These are phyloP conservation scores for Apophysomyces elegans DNA, from an alignment of 371 early-diverging fungal species.

Conservation along the genomic window DNA sequence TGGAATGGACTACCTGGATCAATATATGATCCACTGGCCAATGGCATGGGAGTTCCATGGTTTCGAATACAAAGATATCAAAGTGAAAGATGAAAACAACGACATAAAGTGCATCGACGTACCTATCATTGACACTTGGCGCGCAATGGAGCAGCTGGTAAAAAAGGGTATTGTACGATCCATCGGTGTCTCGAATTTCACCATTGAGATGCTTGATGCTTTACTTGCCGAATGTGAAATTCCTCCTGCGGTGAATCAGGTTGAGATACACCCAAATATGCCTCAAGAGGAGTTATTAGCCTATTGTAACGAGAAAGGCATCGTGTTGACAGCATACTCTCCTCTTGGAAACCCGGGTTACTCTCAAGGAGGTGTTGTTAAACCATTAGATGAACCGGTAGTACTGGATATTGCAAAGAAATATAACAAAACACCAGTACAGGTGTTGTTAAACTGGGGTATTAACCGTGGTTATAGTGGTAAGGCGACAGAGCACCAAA, in stretches of 20 bases:
- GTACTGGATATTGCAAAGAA: constrained; percentile 66
- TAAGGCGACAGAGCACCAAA: background rate
- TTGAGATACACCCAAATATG: constrained; percentile 61
- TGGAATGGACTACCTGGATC: constrained; percentile 83
- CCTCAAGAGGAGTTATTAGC: constrained; percentile 49
- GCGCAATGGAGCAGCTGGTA: constrained; percentile 73
- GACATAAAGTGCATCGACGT: constrained; percentile 44
- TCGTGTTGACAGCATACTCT: constrained; percentile 49
- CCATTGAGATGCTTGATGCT: constrained; percentile 69
- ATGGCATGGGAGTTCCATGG: constrained; percentile 41
- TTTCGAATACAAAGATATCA: constrained; percentile 31
- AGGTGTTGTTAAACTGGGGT: constrained; percentile 80
- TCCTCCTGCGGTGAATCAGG: constrained; percentile 84
- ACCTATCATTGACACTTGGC: constrained; percentile 71
- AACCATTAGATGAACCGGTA: constrained; percentile 32
- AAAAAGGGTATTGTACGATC: constrained; percentile 61
- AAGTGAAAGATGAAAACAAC: constrained; percentile 25
- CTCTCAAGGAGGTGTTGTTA: constrained; percentile 25
- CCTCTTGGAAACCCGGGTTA: constrained; percentile 48
- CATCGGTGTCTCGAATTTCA: constrained; percentile 72
- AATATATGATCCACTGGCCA: constrained; percentile 79
- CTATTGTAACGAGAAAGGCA: constrained; percentile 43
- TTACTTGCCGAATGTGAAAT: constrained; percentile 70
- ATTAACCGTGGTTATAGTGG: constrained; percentile 66
- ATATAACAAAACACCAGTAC: constrained; percentile 70